Evolutionary conservation across 164 flowering plant genomes (phyloP).

Genomic region (Nelumbo lutea): DNA sequence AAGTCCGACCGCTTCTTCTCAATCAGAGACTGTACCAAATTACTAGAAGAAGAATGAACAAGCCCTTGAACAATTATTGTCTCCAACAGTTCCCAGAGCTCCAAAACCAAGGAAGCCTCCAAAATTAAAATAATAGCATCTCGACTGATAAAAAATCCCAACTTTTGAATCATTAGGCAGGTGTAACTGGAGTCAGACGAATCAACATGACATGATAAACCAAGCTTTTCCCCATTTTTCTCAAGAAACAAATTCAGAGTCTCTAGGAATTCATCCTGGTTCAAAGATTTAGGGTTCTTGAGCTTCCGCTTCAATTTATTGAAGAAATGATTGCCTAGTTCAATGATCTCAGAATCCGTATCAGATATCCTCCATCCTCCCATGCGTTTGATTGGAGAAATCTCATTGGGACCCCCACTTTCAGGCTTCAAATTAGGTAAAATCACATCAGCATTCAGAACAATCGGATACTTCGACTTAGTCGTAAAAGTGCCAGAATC

Average conservation of each 20-base stretch:
- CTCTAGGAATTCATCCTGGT: constrained; percentile 29
- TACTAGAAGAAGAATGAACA: constrained; percentile 23
- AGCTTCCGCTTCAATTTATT: constrained; percentile 43
- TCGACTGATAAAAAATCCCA: constrained; percentile 44
- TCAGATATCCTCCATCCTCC: constrained; percentile 57
- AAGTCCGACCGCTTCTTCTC: constrained; percentile 45
- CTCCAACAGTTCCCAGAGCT: constrained; percentile 60
- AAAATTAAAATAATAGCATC: constrained; percentile 46
- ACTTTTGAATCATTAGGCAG: constrained; percentile 37
- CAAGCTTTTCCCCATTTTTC: constrained; percentile 25
- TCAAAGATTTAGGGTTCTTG: constrained; percentile 36
- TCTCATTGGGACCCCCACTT: constrained; percentile 21
- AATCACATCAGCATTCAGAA: constrained; percentile 41
- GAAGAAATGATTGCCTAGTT: constrained; percentile 28
- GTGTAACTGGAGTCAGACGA: constrained; percentile 20
- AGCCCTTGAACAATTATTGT: constrained; percentile 42
- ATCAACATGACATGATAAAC: constrained; percentile 21
- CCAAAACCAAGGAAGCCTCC: constrained; percentile 56
- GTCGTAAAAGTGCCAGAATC: constrained; percentile 7
- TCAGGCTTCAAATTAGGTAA: constrained; percentile 42
- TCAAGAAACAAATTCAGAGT: constrained; percentile 43
- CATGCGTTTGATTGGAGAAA: constrained; percentile 31
- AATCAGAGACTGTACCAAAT: constrained; percentile 38
- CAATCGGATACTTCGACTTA: constrained; percentile 36
- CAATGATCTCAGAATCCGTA: constrained; percentile 39